phyloP scores from a whole-genome alignment of 2,329 filamentous ascomycete genomes.

The Xylogone sp. region DNA sequence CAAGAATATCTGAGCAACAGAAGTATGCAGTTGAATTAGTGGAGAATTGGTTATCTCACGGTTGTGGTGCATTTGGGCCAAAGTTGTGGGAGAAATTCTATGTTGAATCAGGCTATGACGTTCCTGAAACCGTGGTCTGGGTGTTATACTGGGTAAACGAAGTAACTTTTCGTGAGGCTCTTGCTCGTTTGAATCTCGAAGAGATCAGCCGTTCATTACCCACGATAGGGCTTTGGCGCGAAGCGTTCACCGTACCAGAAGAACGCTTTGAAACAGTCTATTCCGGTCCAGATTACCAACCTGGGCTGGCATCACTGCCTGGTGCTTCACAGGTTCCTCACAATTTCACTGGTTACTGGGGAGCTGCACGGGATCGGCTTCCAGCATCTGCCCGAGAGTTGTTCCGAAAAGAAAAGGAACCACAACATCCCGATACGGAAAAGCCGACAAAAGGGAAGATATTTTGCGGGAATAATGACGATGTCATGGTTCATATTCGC shows the following conservation, averaged over 20 bases:
- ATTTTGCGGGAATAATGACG: conserved; percentile 35
- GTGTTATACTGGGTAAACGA: neutral
- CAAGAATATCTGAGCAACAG: neutral
- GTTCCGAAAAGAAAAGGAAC: conserved; percentile 27
- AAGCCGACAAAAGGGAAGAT: neutral
- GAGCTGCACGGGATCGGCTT: conserved; percentile 45
- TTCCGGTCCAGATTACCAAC: conserved; percentile 42
- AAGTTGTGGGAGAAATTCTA: neutral
- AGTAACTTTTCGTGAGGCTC: neutral
- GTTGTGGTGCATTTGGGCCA: too few species aligned
- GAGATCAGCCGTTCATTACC: neutral
- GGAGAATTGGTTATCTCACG: too few species aligned
- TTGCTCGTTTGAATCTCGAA: neutral
- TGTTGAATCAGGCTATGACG: neutral
- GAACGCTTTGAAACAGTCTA: conserved; percentile 46
- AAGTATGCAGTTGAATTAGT: neutral
- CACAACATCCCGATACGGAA: neutral
- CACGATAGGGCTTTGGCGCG: neutral
- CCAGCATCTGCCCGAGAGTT: conserved; percentile 41
- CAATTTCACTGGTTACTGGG: conserved; percentile 44
- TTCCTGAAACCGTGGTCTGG: neutral
- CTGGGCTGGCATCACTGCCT: conserved; percentile 38
- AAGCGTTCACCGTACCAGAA: conserved; percentile 19
- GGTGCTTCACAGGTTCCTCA: conserved; percentile 33
- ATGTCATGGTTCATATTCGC: conserved; percentile 44